Evolutionary conservation across 805 yeast genomes (phyloP).

Genomic region (Metschnikowia bowlesiae): DNA sequence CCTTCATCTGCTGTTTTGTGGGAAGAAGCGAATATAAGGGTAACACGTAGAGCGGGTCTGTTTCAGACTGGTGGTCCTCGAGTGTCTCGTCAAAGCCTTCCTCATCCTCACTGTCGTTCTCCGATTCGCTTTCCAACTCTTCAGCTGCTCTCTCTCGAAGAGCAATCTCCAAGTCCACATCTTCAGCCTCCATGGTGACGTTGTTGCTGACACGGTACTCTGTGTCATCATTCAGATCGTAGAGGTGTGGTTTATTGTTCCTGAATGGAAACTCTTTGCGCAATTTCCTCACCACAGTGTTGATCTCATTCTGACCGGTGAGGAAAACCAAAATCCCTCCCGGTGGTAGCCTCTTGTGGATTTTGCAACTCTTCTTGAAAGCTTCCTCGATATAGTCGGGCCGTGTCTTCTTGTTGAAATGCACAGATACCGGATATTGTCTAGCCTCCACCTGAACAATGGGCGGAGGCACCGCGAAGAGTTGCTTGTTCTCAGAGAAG

Average conservation of each 20-base stretch:
- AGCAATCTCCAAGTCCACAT: constrained; percentile 66
- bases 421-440: constrained; percentile 89
- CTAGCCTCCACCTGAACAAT: constrained; percentile 86
- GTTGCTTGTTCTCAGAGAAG: constrained; percentile 71
- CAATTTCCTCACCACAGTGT: constrained; percentile 64
- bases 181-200: constrained; percentile 81
- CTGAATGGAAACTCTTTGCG: constrained; percentile 62
- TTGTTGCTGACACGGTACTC: constrained; percentile 53
- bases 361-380: constrained; percentile 76
- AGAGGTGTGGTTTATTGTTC: constrained; percentile 19
- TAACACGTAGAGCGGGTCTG: constrained; percentile 80
- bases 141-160: constrained; percentile 28
- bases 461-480: constrained; percentile 79
- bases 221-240: constrained; percentile 13
- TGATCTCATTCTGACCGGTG: constrained; percentile 94
- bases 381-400: constrained; percentile 84
- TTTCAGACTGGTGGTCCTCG: constrained; percentile 64
- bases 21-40: constrained; percentile 92
- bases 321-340: constrained; percentile 91
- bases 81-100: constrained; percentile 69
- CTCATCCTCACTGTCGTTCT: constrained; percentile 47
- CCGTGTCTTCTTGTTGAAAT: constrained; percentile 77
- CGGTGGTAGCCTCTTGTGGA: constrained; percentile 80
- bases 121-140: constrained; percentile 41
- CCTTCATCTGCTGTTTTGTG: constrained; percentile 92